These are phyloP conservation scores for Eimeria necatrix DNA, from an alignment of 169 alveolate species.

Conservation along the genomic window DNA sequence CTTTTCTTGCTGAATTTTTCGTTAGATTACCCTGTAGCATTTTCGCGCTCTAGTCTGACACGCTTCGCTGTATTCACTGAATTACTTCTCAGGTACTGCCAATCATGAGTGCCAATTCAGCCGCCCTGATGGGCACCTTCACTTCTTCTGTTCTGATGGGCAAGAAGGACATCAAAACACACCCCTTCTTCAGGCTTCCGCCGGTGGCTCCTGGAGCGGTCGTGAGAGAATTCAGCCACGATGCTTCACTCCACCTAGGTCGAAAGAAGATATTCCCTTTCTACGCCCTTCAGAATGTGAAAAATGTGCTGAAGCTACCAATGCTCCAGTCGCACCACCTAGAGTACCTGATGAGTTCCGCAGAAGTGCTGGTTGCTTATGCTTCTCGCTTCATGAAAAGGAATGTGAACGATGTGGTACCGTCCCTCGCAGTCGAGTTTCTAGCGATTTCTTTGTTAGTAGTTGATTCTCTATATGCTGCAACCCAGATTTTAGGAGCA, in stretches of 20 bases:
- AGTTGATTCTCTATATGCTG: background rate
- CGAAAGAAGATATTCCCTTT: background rate
- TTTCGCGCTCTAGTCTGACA: too few relatives aligned
- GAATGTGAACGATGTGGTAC: background rate
- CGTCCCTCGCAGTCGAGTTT: background rate
- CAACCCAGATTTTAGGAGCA: background rate
- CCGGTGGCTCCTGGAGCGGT: background rate
- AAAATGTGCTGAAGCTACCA: background rate
- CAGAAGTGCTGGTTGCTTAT: background rate
- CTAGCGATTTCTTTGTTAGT: background rate
- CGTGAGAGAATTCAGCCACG: background rate
- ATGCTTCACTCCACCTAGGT: background rate
- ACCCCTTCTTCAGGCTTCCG: constrained; percentile 22
- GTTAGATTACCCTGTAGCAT: too few relatives aligned
- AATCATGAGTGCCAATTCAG: too few relatives aligned
- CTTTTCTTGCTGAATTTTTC: too few relatives aligned
- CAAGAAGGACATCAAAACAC: background rate
- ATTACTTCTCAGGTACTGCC: too few relatives aligned
- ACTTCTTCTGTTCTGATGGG: too few relatives aligned
- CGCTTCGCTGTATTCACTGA: too few relatives aligned
- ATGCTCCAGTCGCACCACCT: background rate
- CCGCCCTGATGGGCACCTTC: too few relatives aligned
- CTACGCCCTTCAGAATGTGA: background rate
- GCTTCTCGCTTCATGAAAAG: background rate
- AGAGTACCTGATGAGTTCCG: background rate